phyloP scores from a whole-genome alignment of 768 basidiomycete genomes.

The Hortiboletus flavorubellus region DNA sequence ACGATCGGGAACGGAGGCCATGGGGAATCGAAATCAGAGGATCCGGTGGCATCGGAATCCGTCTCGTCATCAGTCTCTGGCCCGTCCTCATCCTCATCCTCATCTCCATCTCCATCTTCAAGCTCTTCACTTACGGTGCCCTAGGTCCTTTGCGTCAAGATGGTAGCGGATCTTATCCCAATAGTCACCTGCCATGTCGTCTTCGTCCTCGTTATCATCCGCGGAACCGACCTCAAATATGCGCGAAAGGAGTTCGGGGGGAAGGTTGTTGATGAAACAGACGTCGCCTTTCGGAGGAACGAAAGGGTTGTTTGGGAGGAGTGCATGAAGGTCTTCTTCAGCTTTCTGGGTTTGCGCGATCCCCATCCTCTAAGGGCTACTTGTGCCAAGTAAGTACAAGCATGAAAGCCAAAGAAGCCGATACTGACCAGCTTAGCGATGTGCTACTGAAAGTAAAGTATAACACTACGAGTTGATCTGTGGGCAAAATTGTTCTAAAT shows the following conservation, averaged over 20 bases:
- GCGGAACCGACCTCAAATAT: conserved; percentile 51
- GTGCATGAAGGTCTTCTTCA: conserved; percentile 9
- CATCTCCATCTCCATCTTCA: background rate
- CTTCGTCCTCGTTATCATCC: conserved; percentile 36
- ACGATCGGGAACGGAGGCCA: conserved; percentile 43
- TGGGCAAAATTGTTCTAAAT: too few species aligned
- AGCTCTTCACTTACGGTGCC: background rate
- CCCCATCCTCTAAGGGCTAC: conserved; percentile 1
- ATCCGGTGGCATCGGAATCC: background rate
- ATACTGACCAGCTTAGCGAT: background rate
- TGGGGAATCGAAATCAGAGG: background rate
- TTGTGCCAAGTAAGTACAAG: background rate
- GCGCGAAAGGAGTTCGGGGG: conserved; percentile 53
- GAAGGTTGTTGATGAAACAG: conserved; percentile 52
- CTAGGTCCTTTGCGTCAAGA: conserved; percentile 34
- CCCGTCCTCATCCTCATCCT: conserved; percentile 1
- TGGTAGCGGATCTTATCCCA: conserved; percentile 8
- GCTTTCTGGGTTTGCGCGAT: background rate
- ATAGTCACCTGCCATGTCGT: conserved; percentile 17
- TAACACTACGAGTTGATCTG: too few species aligned
- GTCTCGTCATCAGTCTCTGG: too few species aligned
- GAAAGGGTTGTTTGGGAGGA: conserved; percentile 45
- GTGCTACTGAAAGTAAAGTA: too few species aligned
- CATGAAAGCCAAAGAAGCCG: background rate
- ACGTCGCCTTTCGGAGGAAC: conserved; percentile 38